Conservation (phyloP, 768 basidiomycete species). For the Sporobolomyces roseus region DNA sequence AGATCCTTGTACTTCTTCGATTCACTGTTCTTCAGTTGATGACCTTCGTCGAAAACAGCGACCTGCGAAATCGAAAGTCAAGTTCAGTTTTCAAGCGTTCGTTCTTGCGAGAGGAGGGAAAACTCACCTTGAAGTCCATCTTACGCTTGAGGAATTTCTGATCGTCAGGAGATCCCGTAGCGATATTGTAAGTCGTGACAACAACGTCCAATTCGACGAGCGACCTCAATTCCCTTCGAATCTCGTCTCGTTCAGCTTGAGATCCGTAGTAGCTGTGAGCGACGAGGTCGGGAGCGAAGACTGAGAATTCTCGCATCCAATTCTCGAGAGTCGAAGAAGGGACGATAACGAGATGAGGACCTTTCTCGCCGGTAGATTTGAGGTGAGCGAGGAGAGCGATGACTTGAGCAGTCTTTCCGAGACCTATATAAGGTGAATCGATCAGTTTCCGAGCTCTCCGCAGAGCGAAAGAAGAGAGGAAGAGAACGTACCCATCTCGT, state of each 20-base stretch:
- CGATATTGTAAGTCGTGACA: constrained; percentile 92
- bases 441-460: constrained; percentile 9
- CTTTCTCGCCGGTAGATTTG: constrained; percentile 66
- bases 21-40: constrained; percentile 93
- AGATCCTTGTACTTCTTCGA: constrained; percentile 92
- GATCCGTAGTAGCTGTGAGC: constrained; percentile 91
- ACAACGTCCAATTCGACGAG: constrained; percentile 80
- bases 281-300: constrained; percentile 78
- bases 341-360: constrained; percentile 89
- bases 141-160: constrained; percentile 81
- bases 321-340: constrained; percentile 99
- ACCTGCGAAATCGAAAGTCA: constrained; percentile 55
- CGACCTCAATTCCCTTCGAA: constrained; percentile 67
- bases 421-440: constrained; percentile 53
- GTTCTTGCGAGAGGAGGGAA: too few species aligned
- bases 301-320: constrained; percentile 93
- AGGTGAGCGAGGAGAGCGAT: constrained; percentile 92
- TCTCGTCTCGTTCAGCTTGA: constrained; percentile 72
- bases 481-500: constrained; percentile 85
- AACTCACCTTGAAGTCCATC: constrained; percentile 84
- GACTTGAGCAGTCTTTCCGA: constrained; percentile 98
- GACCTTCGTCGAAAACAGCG: constrained; percentile 94
- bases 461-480: background rate
- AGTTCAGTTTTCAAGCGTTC: background rate
- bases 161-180: constrained; percentile 79